Percentiles rank a stretch among this genome's conserved stretches.
Evolutionary conservation across 495 filamentous ascomycete genomes (phyloP).

Genomic region (Lophiostoma macrostomum): DNA sequence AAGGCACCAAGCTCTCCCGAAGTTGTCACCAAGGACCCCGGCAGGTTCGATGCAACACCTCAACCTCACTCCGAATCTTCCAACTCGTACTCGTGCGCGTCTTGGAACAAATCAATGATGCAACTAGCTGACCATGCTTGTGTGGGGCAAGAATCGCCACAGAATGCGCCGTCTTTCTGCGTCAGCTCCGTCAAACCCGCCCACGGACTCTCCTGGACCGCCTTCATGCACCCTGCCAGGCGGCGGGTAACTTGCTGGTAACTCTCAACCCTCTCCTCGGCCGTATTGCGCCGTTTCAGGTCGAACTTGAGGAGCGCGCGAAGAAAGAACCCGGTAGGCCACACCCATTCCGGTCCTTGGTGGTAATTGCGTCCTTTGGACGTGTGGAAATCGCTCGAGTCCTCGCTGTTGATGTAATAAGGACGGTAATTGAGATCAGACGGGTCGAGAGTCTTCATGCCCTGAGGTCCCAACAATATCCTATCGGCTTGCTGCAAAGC

Average conservation of each 20-base stretch:
- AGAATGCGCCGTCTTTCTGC: constrained; percentile 79
- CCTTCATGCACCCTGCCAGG: constrained; percentile 75
- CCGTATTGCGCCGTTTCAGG: constrained; percentile 63
- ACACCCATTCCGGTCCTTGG: constrained; percentile 98
- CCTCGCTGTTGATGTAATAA: constrained; percentile 92
- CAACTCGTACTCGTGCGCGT: constrained; percentile 58
- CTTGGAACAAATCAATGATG: constrained; percentile 90
- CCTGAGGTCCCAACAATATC: constrained; percentile 76
- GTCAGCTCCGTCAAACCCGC: constrained; percentile 92
- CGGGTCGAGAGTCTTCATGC: constrained; percentile 95
- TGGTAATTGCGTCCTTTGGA: constrained; percentile 96
- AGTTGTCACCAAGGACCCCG: neutral
- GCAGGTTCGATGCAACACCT: neutral
- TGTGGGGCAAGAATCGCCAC: constrained; percentile 88
- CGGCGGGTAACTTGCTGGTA: constrained; percentile 91
- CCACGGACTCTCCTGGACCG: constrained; percentile 75
- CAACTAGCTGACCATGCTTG: constrained; percentile 95
- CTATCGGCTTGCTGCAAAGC: constrained; percentile 77
- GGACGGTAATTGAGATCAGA: constrained; percentile 87
- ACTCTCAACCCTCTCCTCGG: constrained; percentile 69
- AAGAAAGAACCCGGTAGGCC: constrained; percentile 94
- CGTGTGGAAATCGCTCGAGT: constrained; percentile 82
- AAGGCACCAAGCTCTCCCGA: constrained; percentile 3
- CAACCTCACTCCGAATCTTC: constrained; percentile 1
- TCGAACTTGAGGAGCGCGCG: constrained; percentile 89